phyloP scores from a whole-genome alignment of 1,284 basidiomycete genomes.

The Amylostereum chailletii region DNA sequence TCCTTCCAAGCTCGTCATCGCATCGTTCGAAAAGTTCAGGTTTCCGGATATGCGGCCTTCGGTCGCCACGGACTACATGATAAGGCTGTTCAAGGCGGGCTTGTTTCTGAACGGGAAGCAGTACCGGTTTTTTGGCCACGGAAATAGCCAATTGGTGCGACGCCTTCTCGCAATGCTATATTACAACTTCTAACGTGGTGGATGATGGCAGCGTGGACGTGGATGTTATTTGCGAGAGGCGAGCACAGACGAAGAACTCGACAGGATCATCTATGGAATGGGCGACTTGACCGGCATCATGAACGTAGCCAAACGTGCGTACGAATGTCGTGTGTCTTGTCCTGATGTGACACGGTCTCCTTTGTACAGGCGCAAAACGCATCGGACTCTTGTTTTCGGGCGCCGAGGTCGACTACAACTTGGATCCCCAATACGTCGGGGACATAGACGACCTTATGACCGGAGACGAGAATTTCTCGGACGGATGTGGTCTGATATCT shows the following conservation, averaged over 20 bases:
- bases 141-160: conserved; percentile 57
- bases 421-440: conserved; percentile 37
- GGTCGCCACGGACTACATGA: conserved; percentile 44
- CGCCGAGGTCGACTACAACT: conserved; percentile 45
- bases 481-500: conserved; percentile 60
- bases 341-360: neutral
- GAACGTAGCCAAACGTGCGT: conserved; percentile 53
- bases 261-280: conserved; percentile 40
- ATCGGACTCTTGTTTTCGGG: conserved; percentile 59
- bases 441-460: conserved; percentile 53
- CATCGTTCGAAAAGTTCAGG: conserved; percentile 43
- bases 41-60: conserved; percentile 40
- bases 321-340: neutral
- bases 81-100: conserved; percentile 42
- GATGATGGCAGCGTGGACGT: conserved; percentile 35
- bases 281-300: conserved; percentile 53
- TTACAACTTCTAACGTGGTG: no score
- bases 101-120: conserved; percentile 48
- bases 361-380: conserved; percentile 45
- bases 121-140: conserved; percentile 62
- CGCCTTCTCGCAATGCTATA: no score
- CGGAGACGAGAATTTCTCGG: conserved; percentile 52
- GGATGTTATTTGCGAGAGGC: conserved; percentile 55
- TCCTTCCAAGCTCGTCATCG: conserved; percentile 41
- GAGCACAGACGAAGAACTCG: conserved; percentile 42